These are phyloP conservation scores for Yarrowia deformans DNA, from an alignment of 805 yeast genomes.

Conservation along the genomic window DNA sequence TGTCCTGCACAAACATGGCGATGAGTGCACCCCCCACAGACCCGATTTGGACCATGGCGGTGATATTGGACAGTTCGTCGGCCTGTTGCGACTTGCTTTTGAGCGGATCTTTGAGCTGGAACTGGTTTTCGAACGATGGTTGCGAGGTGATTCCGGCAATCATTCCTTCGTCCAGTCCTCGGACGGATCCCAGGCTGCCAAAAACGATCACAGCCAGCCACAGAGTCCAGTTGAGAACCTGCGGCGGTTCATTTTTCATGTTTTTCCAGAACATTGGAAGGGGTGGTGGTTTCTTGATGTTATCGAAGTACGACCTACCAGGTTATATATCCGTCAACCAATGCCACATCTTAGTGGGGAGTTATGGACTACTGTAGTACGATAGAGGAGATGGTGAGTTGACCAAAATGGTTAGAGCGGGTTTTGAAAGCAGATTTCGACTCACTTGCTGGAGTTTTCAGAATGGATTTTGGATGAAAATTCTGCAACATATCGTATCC, in stretches of 20 bases:
- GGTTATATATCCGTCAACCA: too few species aligned
- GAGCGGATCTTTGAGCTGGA: not conserved
- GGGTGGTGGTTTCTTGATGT: too few species aligned
- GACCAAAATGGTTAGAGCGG: too few species aligned
- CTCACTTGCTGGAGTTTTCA: too few species aligned
- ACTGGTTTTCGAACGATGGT: not conserved
- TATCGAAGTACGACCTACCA: too few species aligned
- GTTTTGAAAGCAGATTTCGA: too few species aligned
- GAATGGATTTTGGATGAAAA: too few species aligned
- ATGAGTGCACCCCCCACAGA: not conserved
- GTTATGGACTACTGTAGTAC: too few species aligned
- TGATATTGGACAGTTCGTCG: not conserved
- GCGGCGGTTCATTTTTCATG: constrained; percentile 9
- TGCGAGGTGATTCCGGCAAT: constrained; percentile 3
- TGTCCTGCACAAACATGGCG: constrained; percentile 1
- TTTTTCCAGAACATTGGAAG: constrained; percentile 3
- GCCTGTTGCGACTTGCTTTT: not conserved
- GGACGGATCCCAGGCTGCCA: constrained; percentile 3
- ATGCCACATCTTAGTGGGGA: too few species aligned
- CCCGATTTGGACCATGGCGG: constrained; percentile 10
- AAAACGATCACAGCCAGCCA: constrained; percentile 2
- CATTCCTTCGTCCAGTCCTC: constrained; percentile 7
- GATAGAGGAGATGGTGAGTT: not conserved
- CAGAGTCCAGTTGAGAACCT: constrained; percentile 15
- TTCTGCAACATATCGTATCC: too few species aligned